phyloP scores from a whole-genome alignment of 139 green algal genomes.

The Volvox africanus region DNA sequence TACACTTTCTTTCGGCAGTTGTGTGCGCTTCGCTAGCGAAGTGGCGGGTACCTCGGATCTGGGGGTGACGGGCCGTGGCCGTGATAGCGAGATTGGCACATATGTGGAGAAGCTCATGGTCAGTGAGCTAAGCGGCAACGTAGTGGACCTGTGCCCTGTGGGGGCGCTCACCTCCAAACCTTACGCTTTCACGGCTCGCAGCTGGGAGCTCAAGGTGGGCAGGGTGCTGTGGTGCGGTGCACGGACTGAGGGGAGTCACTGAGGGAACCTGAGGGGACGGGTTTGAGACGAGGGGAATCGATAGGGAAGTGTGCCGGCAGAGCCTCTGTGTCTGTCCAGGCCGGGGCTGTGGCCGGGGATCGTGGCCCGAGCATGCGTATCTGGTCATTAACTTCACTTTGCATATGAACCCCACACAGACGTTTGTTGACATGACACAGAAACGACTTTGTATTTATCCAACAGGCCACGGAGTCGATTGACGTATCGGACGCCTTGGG shows the following conservation, averaged over 20 bases:
- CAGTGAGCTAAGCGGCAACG: slow-evolving; percentile 96
- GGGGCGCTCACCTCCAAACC: slow-evolving; percentile 98
- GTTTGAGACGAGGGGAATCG: background rate
- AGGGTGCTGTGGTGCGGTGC: background rate
- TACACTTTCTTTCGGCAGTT: slow-evolving; percentile 66
- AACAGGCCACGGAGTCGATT: slow-evolving; percentile 88
- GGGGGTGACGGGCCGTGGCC: slow-evolving; percentile 92
- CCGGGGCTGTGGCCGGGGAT: too few relatives aligned
- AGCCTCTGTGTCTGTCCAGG: too few relatives aligned
- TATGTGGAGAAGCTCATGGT: slow-evolving; percentile 95
- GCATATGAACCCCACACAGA: too few relatives aligned
- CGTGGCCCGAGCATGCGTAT: too few relatives aligned
- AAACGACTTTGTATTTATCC: background rate
- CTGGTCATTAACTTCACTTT: too few relatives aligned
- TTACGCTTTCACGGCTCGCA: slow-evolving; percentile 95
- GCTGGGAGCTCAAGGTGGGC: slow-evolving; percentile 93
- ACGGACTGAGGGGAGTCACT: background rate
- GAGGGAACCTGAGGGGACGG: background rate
- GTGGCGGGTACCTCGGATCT: slow-evolving; percentile 96
- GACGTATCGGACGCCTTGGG: slow-evolving; percentile 95
- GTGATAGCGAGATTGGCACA: slow-evolving; percentile 94
- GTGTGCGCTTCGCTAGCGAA: slow-evolving; percentile 96
- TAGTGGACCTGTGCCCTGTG: slow-evolving; percentile 99
- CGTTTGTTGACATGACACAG: too few relatives aligned
- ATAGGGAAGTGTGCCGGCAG: too few relatives aligned